Evolutionary conservation across 352 stramenopile species (phyloP).

Genomic region (Pythium biforme): DNA sequence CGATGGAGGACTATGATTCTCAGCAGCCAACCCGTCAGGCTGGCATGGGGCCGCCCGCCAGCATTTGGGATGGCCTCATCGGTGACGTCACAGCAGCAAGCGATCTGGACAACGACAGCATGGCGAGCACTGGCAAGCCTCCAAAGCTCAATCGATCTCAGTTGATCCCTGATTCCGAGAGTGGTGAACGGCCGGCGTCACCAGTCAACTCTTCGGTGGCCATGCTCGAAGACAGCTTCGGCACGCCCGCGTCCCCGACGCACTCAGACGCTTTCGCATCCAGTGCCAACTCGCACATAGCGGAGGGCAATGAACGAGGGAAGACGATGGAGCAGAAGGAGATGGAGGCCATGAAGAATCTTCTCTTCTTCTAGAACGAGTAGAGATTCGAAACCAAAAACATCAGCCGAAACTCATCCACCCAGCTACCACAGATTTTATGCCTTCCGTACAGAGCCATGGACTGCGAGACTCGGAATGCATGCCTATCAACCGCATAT

Average conservation of each 20-base stretch:
- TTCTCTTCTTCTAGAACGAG: constrained; percentile 43
- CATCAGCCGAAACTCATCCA: too few relatives aligned
- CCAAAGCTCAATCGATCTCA: constrained; percentile 16
- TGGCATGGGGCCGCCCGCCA: background rate
- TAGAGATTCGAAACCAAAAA: constrained; percentile 3
- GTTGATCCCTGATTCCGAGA: constrained; percentile 7
- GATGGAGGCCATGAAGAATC: constrained; percentile 53
- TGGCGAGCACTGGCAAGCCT: constrained; percentile 6
- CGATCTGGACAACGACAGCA: background rate
- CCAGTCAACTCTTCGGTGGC: background rate
- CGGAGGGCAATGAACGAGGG: background rate
- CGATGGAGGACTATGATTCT: background rate
- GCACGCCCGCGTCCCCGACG: constrained; percentile 12
- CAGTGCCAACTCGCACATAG: background rate
- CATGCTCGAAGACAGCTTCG: constrained; percentile 19
- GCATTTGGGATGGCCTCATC: constrained; percentile 15
- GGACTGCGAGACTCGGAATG: too few relatives aligned
- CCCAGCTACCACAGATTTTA: too few relatives aligned
- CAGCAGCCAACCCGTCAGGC: background rate
- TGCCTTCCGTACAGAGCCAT: too few relatives aligned
- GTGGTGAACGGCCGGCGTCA: background rate
- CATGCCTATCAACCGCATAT: too few relatives aligned
- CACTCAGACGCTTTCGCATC: background rate
- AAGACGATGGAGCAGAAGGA: constrained; percentile 61
- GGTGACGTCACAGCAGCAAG: background rate